phyloP scores from a whole-genome alignment of 257 asterid species.

The Linderniella brevidens region DNA sequence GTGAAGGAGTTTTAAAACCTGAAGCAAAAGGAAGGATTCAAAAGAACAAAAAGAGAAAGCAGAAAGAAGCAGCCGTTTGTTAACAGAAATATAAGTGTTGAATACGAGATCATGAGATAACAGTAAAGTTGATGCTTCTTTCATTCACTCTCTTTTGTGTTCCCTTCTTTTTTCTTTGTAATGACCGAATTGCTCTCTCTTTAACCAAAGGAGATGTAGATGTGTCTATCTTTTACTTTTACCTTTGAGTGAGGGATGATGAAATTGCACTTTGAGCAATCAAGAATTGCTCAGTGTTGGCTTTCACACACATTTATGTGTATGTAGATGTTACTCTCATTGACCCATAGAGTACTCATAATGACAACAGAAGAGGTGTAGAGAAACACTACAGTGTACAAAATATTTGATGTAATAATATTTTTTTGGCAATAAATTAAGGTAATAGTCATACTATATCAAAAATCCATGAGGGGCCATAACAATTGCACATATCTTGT shows the following conservation, averaged over 20 bases:
- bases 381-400: no score
- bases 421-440: no score
- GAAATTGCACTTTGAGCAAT: constrained; percentile 59
- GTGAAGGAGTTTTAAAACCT: constrained; percentile 15
- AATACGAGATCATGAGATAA: constrained; percentile 23
- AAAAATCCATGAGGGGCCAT: constrained; percentile 12
- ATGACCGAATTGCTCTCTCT: constrained; percentile 52
- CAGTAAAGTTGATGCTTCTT: constrained; percentile 30
- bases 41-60: constrained; percentile 6
- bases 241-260: constrained; percentile 55
- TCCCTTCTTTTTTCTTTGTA: constrained; percentile 19
- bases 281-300: constrained; percentile 38
- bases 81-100: constrained; percentile 44
- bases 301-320: constrained; percentile 14
- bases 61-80: constrained; percentile 14
- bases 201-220: constrained; percentile 25
- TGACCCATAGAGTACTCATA: no score
- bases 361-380: no score
- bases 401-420: background rate
- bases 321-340: no score
- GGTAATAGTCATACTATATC: background rate
- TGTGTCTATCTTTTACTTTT: constrained; percentile 2
- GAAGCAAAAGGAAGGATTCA: constrained; percentile 4
- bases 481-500: no score
- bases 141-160: constrained; percentile 1